These are phyloP conservation scores for Meripilus lineatus DNA, from an alignment of 1,284 basidiomycete species.

Conservation along the genomic window DNA sequence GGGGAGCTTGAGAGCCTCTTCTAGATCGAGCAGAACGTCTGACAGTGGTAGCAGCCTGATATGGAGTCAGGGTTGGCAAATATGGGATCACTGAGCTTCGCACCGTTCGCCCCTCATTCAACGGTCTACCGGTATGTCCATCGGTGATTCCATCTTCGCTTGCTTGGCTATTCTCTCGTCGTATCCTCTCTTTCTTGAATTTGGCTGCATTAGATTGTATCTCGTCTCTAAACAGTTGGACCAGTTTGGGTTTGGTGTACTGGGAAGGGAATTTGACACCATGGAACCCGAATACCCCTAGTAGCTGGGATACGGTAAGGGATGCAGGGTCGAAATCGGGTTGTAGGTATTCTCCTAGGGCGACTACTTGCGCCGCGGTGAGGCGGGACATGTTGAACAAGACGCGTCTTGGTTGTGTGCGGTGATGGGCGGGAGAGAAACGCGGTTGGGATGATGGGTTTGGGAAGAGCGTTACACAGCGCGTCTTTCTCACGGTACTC, in stretches of 20 bases:
- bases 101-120: slow-evolving; percentile 45
- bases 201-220: slow-evolving; percentile 61
- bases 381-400: slow-evolving; percentile 51
- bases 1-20: slow-evolving; percentile 21
- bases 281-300: slow-evolving; percentile 81
- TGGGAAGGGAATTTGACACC: slow-evolving; percentile 72
- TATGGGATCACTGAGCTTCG: slow-evolving; percentile 14
- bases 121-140: slow-evolving; percentile 65
- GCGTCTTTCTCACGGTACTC: slow-evolving; percentile 11
- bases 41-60: slow-evolving; percentile 18
- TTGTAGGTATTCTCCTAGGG: slow-evolving; percentile 75
- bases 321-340: slow-evolving; percentile 77
- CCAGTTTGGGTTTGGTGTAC: slow-evolving; percentile 84
- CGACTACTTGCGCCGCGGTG: slow-evolving; percentile 68
- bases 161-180: slow-evolving; percentile 62
- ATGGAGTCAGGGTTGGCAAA: background rate
- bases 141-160: slow-evolving; percentile 79
- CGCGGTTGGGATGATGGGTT: slow-evolving; percentile 9
- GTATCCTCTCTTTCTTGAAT: slow-evolving; percentile 61
- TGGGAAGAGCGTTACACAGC: slow-evolving; percentile 13
- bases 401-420: slow-evolving; percentile 18
- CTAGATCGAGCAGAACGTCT: slow-evolving; percentile 36
- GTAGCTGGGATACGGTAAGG: slow-evolving; percentile 78
- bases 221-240: slow-evolving; percentile 75
- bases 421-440: slow-evolving; percentile 14